Evolutionary conservation across 768 basidiomycete species (phyloP).

Genomic region (Terana coerulea): DNA sequence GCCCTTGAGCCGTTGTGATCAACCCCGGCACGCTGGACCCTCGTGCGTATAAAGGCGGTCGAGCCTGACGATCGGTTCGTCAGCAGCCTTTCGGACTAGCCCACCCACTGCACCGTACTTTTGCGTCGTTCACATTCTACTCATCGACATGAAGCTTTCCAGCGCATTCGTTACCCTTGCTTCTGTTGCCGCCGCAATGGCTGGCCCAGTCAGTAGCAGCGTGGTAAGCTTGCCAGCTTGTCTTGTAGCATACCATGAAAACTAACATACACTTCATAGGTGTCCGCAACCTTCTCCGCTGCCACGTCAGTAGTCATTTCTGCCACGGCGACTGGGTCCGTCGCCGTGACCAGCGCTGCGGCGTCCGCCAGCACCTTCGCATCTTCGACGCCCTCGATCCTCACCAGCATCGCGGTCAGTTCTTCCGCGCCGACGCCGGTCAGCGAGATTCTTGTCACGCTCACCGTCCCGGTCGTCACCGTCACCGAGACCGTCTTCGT

Average conservation of each 20-base stretch:
- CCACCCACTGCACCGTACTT: neutral
- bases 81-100: neutral
- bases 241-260: neutral
- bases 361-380: neutral
- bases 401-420: neutral
- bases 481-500: neutral
- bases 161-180: neutral
- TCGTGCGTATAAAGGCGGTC: neutral
- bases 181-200: neutral
- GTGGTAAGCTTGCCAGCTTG: neutral
- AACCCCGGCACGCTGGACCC: neutral
- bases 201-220: neutral
- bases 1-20: neutral
- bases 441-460: neutral
- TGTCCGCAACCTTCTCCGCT: neutral
- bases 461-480: neutral
- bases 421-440: neutral
- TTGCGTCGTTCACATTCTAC: neutral
- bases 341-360: neutral
- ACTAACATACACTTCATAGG: neutral
- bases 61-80: neutral
- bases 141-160: slow-evolving; percentile 1
- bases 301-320: neutral
- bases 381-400: neutral
- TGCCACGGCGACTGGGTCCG: neutral